Evolutionary conservation across 495 filamentous ascomycete species (phyloP).

Genomic region (Tuber brumale): DNA sequence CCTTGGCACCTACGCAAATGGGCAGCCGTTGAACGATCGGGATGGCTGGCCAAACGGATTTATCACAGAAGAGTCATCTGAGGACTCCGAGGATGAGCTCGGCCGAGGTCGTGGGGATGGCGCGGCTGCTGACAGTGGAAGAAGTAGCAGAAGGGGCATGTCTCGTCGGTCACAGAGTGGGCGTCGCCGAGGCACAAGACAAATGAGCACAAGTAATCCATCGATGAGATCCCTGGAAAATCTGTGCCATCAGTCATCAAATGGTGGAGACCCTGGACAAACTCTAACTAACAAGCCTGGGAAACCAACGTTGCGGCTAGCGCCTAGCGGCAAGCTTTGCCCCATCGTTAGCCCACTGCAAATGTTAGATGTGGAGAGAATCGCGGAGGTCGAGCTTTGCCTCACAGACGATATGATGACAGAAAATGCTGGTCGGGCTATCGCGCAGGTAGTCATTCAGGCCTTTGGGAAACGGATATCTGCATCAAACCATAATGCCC

Average conservation of each 20-base stretch:
- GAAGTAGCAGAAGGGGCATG: slow-evolving; percentile 51
- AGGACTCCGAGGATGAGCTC: slow-evolving; percentile 48
- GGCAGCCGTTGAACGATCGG: slow-evolving; percentile 36
- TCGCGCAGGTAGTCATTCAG: slow-evolving; percentile 71
- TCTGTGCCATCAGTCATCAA: slow-evolving; percentile 31
- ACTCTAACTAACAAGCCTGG: slow-evolving; percentile 14
- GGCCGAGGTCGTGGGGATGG: slow-evolving; percentile 48
- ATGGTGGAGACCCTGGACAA: slow-evolving; percentile 18
- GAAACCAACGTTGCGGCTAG: slow-evolving; percentile 33
- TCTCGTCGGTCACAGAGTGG: slow-evolving; percentile 45
- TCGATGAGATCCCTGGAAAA: slow-evolving; percentile 30
- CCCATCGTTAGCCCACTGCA: slow-evolving; percentile 76
- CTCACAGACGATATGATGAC: slow-evolving; percentile 82
- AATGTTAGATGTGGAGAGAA: slow-evolving; percentile 84
- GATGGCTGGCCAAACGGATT: slow-evolving; percentile 42
- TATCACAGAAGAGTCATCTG: slow-evolving; percentile 59
- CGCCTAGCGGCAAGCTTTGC: slow-evolving; percentile 55
- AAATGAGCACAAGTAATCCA: slow-evolving; percentile 17
- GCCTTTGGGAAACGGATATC: slow-evolving; percentile 47
- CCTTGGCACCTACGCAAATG: slow-evolving; percentile 53
- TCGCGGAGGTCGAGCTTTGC: slow-evolving; percentile 73
- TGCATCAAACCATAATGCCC: slow-evolving; percentile 48
- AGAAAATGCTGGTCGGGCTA: slow-evolving; percentile 81
- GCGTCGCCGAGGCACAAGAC: slow-evolving; percentile 37
- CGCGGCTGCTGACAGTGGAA: slow-evolving; percentile 54